Conservation (phyloP, 169 alveolate genomes). For the Cryptosporidium muris region DNA sequence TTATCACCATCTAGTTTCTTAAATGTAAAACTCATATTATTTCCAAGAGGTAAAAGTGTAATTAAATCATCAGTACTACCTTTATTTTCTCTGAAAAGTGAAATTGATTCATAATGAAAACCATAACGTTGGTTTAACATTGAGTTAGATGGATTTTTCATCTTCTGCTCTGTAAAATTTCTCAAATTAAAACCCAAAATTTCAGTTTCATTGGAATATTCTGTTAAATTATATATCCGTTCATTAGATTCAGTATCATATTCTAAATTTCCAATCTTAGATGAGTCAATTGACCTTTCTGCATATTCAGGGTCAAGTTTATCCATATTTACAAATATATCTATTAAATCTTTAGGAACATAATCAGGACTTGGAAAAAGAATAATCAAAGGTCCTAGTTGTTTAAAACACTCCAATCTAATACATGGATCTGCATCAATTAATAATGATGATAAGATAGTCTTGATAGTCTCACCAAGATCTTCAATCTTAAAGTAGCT, state of each 20-base stretch:
- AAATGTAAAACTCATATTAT: conserved; percentile 39
- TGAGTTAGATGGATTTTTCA: neutral
- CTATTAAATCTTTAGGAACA: conserved; percentile 33
- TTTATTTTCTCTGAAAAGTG: neutral
- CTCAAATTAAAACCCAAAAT: no score
- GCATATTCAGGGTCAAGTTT: neutral
- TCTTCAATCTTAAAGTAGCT: neutral
- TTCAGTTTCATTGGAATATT: no score
- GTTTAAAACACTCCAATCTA: conserved; percentile 25
- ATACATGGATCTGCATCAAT: neutral
- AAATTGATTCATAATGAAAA: neutral
- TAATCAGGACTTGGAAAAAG: conserved; percentile 29
- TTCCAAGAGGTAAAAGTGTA: conserved; percentile 51
- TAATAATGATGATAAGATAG: neutral
- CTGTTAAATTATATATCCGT: no score
- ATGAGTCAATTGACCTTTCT: neutral
- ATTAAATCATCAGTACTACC: conserved; percentile 13
- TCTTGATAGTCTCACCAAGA: conserved; percentile 1
- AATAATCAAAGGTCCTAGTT: conserved; percentile 62
- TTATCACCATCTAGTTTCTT: conserved; percentile 8
- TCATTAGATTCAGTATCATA: neutral
- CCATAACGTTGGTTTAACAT: neutral
- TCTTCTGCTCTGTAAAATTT: neutral
- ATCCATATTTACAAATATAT: conserved; percentile 24
- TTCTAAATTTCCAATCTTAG: neutral